Evolutionary conservation across 2,329 filamentous ascomycete species (phyloP), one percentile per base, ranked within the genome.

Genomic region (Gremmenia infestans): DNA sequence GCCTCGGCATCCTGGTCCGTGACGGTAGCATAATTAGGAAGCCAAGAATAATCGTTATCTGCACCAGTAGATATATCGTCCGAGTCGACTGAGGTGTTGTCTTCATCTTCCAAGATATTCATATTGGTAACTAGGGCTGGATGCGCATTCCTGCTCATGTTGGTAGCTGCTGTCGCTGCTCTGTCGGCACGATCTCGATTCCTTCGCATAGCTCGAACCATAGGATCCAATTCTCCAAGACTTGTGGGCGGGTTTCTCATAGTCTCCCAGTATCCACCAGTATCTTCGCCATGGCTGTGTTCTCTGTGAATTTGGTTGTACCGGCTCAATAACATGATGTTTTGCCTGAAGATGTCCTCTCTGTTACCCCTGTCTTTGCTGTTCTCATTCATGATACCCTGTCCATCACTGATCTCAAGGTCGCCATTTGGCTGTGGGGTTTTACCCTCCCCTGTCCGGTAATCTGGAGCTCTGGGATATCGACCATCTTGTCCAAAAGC

Each of bases 401-500:
- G 78, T 7, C 81, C 82, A 57, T 87, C 81, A 1, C 78, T 73
- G 14, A 92, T 74, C 43, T 85, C 77, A 54, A 87, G 75, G 48
- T 88, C 85, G 1, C 87, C 87, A 58, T 86, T 81, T 4, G 73
- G 70, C 50, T 81, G 79, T 45, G 78, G 74, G n/a, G 78, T 74
- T 68, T 92, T 91, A 54, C 87, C 88, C 63, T 89, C 81, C 48
- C 80, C 11, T 73, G 77, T 53, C 5, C 81, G 77, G n/a, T 78
- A 78, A 32, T 77, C 73, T 55, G 89, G 85, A 14, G 81, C 83
- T 0, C 78, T 72, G 2, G 88, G 85, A 17, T 89, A 84, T 54
- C 80, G 77, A 1, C 86, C 86, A 58, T 89, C 86, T 45, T 89
- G 83, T 1, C 88, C 88, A 59, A 91, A 91, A 49, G 83, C 73